Base-by-base conservation (phyloP, 2,329 filamentous ascomycete genomes). In the Iodosphaeria phyllophila region DNA sequence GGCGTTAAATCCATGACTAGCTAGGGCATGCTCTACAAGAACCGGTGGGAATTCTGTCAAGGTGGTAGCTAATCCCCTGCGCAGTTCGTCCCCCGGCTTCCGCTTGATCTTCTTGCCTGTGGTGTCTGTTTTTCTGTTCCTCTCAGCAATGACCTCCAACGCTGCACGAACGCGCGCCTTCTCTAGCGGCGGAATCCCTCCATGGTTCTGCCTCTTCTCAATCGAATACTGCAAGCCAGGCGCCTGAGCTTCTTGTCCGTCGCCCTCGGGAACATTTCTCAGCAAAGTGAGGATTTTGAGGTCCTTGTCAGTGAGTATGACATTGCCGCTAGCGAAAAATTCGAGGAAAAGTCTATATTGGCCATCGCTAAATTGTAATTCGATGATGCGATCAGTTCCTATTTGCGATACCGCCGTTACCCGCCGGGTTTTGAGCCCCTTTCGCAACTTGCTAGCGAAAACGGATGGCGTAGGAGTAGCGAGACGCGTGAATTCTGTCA, bases 271-370 rank as follows among this genome's bases (percentile, higher is more conserved):
- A 2, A 95, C 86, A 33, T 76, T 74, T 28, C 89, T 70, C 36
- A 89, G 57, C 12, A 98, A 53, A 0, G 77, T 71, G 18, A 95
- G 47, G 28, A 95, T 84, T 33, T 75, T 89, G 26, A 84, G 56
- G 13, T 91, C 74, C 25, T 62, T 64, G 43, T 95, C 83, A 3
- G 89, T 92, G 26, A 98, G 60, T 32, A 98, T 80, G 31, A 98
- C 74, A 44, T 98, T 98, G 22, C 89, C 89, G 26, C 79, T 78
- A 1, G 89, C 86, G 45, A 92, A 98, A 54, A 98, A 98, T 51
- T 98, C 89, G 15, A 98, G 56, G 44, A 82, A 93, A 13, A 98
- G 50, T 20, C 75, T 64, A 44, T 91, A 93, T 37, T 74, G 64
- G 8, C 89, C 89, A 56, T 95, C 83, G 38, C 79, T 91, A 46